Base-by-base conservation (phyloP, 1,284 basidiomycete species). In the Apiotrichum akiyoshidainum region DNA sequence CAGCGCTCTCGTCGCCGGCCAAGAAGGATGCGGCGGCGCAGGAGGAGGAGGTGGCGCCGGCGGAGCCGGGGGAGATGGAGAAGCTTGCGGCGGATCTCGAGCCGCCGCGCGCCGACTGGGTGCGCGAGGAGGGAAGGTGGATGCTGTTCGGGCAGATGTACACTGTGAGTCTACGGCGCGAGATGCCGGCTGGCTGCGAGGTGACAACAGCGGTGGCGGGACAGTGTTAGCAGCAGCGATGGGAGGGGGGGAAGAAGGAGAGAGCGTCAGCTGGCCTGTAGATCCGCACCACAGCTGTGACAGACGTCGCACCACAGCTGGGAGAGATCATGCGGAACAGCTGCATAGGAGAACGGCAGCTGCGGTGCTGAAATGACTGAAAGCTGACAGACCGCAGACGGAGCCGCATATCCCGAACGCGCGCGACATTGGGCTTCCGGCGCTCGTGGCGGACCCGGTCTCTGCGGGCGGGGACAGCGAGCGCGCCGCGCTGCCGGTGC, bases 81-180 rank as follows among this genome's bases (percentile, higher is more conserved):
- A 57, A 56, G 34, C 57, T 73, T 8, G 42, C 44, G 44, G 41
- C 17, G 14, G 55, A 58, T 41, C 61, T 72, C 19, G 58, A 60
- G 1, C 66, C 63, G 35, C 75, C 75, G 0, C 57, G 67, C 21
- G 62, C 59, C 4, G 70, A 73, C 50, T 75, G 75, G 75, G 58
- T 76, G 9, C 56, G 57, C 10, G 68, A 73, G 47, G 73, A 77
- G 6, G 70, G 71, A n/a, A 44, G 68, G 33, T 76, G 74, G 74
- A 68, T 70, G 66, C 60, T 63, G 42, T 76, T 75, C 55, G 73
- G 73, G n/a, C 57, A 69, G 59, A 61, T 65, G 61, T 72, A 71
- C 37, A 69, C 65, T n/a, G 74, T 74, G 57, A 64, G 69, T 50
- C 3, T 33, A 55, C 19, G 9, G 19, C 49, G 44, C n/a, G n/a